Conservation (phyloP, 106 monocot genomes). For the Posidonia australis region DNA sequence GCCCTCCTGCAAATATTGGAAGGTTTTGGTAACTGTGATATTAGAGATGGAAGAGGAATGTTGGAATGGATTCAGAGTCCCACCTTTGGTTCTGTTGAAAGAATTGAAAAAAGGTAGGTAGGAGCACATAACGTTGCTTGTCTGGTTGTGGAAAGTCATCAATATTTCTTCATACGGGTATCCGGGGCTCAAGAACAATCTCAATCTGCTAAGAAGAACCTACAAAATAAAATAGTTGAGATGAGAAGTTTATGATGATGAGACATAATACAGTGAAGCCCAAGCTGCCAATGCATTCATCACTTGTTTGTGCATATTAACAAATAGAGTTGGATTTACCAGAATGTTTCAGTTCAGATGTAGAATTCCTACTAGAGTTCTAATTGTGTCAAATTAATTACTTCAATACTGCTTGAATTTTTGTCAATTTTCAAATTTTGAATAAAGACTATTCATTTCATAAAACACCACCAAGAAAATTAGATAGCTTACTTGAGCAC, state of each 20-base stretch:
- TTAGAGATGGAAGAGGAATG: not conserved
- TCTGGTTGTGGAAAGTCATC: constrained; percentile 21
- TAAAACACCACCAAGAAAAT: too few species aligned
- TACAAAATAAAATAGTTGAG: constrained; percentile 1
- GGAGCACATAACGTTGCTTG: constrained; percentile 22
- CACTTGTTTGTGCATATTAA: not conserved
- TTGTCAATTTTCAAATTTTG: too few species aligned
- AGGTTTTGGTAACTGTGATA: not conserved
- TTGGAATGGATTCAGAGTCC: too few species aligned
- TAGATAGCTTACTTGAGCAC: constrained; percentile 47
- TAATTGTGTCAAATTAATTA: too few species aligned
- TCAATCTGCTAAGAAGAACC: constrained; percentile 33
- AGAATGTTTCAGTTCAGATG: too few species aligned
- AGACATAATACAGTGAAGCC: not conserved
- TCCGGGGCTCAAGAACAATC: constrained; percentile 23
- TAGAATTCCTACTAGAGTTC: too few species aligned
- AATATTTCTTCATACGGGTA: constrained; percentile 27
- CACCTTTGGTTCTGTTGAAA: constrained; percentile 22
- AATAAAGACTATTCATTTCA: too few species aligned
- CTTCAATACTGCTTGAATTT: too few species aligned
- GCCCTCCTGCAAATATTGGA: constrained; percentile 8
- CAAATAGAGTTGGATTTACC: too few species aligned
- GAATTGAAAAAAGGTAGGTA: constrained; percentile 18
- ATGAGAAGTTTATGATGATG: not conserved
- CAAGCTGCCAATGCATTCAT: not conserved